Conservation (phyloP, 2,329 filamentous ascomycete genomes). For the Exophiala sideris region DNA sequence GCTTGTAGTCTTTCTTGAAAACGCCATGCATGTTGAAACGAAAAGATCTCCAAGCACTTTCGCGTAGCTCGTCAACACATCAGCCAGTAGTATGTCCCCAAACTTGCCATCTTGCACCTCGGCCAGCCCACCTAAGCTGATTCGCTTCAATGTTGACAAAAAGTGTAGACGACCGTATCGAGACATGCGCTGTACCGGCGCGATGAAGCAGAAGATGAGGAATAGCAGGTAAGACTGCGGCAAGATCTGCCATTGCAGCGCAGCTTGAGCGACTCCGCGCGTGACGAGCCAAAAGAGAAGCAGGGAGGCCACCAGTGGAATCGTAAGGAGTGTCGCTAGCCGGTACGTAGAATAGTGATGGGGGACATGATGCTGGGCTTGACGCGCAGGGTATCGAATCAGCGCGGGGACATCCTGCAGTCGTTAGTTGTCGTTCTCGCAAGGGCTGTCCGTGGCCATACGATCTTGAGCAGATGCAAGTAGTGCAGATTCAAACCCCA, state of each 20-base stretch:
- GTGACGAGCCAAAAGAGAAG: slow-evolving; percentile 81
- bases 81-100: slow-evolving; percentile 86
- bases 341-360: slow-evolving; percentile 84
- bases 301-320: slow-evolving; percentile 68
- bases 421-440: slow-evolving; percentile 22
- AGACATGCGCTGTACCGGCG: slow-evolving; percentile 68
- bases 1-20: slow-evolving; percentile 66
- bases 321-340: slow-evolving; percentile 72
- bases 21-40: slow-evolving; percentile 87
- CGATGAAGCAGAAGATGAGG: slow-evolving; percentile 66
- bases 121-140: slow-evolving; percentile 81
- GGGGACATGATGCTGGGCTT: slow-evolving; percentile 65
- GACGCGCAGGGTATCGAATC: slow-evolving; percentile 78
- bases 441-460: slow-evolving; percentile 35
- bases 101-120: slow-evolving; percentile 88
- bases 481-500: slow-evolving; percentile 92
- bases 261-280: slow-evolving; percentile 63
- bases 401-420: slow-evolving; percentile 72
- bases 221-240: slow-evolving; percentile 78
- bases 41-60: slow-evolving; percentile 89
- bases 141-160: slow-evolving; percentile 69
- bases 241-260: slow-evolving; percentile 77
- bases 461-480: slow-evolving; percentile 73
- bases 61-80: slow-evolving; percentile 91
- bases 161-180: slow-evolving; percentile 71